phyloP scores from a whole-genome alignment of 352 stramenopile genomes.

The Hyaloperonospora arabidopsidis region DNA sequence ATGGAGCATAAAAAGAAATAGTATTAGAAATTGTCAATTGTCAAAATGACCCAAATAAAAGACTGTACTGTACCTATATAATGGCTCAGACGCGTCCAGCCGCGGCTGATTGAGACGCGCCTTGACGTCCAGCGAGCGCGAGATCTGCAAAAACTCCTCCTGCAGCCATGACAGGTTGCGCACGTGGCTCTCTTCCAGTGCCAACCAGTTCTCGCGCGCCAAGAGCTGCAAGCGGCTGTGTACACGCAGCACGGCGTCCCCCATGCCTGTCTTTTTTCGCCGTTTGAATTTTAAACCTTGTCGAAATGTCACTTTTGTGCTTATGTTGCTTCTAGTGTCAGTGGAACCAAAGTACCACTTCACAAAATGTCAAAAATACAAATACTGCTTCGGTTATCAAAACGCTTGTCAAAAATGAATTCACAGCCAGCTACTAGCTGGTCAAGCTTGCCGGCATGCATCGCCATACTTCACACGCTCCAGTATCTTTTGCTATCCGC shows the following conservation, averaged over 20 bases:
- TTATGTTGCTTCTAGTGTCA: too few species aligned
- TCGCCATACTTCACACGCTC: too few species aligned
- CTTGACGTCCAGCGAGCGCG: conserved; percentile 41
- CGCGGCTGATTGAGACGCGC: conserved; percentile 35
- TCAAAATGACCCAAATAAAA: not conserved
- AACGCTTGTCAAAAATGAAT: too few species aligned
- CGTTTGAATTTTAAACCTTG: conserved; percentile 22
- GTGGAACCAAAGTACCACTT: too few species aligned
- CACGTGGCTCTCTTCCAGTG: conserved; percentile 39
- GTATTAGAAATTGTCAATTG: not conserved
- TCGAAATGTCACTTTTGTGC: not conserved
- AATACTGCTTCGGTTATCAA: too few species aligned
- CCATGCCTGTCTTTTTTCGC: conserved; percentile 32
- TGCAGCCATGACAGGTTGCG: conserved; percentile 42
- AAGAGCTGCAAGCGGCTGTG: conserved; percentile 45
- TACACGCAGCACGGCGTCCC: conserved; percentile 59
- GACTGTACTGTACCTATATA: conserved; percentile 11
- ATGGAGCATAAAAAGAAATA: not conserved
- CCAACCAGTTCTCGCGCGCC: conserved; percentile 43
- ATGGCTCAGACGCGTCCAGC: conserved; percentile 9
- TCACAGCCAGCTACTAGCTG: too few species aligned
- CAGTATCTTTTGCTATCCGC: too few species aligned
- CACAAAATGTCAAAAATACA: too few species aligned
- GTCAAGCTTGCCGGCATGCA: too few species aligned
- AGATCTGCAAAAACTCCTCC: conserved; percentile 43